Conservation (phyloP, 2,329 filamentous ascomycete genomes). For the Balansia obtecta region DNA sequence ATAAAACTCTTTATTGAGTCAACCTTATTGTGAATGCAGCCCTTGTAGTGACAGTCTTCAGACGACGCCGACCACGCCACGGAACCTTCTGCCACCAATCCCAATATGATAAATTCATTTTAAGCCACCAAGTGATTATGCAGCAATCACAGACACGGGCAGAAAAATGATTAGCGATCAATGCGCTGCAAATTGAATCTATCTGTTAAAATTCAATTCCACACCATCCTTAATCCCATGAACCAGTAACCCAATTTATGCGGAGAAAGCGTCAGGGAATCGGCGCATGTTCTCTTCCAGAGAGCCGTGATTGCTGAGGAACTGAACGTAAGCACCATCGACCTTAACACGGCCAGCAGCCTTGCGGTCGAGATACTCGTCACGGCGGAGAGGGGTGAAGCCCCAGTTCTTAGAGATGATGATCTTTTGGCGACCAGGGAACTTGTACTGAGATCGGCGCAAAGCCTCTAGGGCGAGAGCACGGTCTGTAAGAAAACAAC, state of each 20-base stretch:
- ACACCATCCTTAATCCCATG: conserved; percentile 31
- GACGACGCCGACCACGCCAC: too few relatives aligned
- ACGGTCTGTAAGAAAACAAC: conserved; percentile 47
- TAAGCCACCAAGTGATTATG: background rate
- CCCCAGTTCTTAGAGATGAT: conserved; percentile 99
- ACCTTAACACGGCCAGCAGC: conserved; percentile 86
- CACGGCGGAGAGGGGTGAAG: conserved; percentile 95
- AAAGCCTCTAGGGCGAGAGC: conserved; percentile 94
- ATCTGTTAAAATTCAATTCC: conserved; percentile 30
- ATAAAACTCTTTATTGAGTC: too few relatives aligned
- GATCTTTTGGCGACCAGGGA: conserved; percentile 99
- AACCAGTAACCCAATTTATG: conserved; percentile 28
- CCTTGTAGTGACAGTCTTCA: too few relatives aligned
- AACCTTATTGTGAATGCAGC: too few relatives aligned
- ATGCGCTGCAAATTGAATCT: conserved; percentile 12
- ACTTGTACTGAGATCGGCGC: conserved; percentile 99
- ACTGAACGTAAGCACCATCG: conserved; percentile 99
- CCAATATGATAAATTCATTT: background rate
- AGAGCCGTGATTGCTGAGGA: conserved; percentile 86
- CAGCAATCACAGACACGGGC: background rate
- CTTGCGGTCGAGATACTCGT: conserved; percentile 96
- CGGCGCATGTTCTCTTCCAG: conserved; percentile 79
- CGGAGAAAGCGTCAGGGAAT: conserved; percentile 85
- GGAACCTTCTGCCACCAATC: too few relatives aligned
- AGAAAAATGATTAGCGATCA: background rate